phyloP scores from a whole-genome alignment of 176 grass and related monocot species.

The Bolboschoenus planiculmis region DNA sequence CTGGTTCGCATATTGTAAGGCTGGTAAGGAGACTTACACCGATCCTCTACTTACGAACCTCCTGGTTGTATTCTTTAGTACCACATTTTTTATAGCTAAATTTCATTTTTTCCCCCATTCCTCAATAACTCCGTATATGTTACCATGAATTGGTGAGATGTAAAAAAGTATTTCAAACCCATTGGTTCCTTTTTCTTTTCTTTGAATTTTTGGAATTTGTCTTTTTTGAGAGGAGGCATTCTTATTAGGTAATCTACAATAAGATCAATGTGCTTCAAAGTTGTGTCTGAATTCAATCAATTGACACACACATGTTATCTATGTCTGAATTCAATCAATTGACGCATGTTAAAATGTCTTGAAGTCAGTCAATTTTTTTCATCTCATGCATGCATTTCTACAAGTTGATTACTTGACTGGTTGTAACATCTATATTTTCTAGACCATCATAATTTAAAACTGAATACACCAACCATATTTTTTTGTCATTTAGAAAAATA shows the following conservation, averaged over 20 bases:
- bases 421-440: not conserved
- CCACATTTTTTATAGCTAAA: not conserved
- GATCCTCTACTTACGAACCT: not conserved
- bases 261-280: no score
- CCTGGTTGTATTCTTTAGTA: slow-evolving; percentile 5
- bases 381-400: not conserved
- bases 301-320: no score
- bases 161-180: not conserved
- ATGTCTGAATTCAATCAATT: no score
- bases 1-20: not conserved
- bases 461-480: no score
- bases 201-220: not conserved
- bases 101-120: not conserved
- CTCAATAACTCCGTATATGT: not conserved
- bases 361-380: no score
- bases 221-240: not conserved
- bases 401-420: not conserved
- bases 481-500: no score
- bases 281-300: no score
- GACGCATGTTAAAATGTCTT: no score
- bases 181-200: not conserved
- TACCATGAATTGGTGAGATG: not conserved
- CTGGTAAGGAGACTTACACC: not conserved
- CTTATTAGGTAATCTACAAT: not conserved
- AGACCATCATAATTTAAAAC: no score